Percentiles rank a stretch among this genome's conserved stretches.
Conservation (phyloP, 2,329 filamentous ascomycete genomes). For the Emergomyces pasteurianus region DNA sequence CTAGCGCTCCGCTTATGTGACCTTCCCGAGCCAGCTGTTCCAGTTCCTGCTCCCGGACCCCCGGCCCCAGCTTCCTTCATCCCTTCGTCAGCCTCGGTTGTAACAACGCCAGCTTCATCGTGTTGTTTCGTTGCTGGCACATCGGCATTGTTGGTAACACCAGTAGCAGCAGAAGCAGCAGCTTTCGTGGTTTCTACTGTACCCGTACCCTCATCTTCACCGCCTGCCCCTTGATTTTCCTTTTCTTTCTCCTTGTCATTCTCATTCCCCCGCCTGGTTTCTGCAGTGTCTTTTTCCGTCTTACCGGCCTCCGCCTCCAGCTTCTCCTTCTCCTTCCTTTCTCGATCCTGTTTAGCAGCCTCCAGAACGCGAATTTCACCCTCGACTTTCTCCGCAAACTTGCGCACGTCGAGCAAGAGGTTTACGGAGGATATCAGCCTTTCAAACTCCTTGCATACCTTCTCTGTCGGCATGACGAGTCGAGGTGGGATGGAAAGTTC, state of each 20-base stretch:
- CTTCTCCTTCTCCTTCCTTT: constrained; percentile 23
- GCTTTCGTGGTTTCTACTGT: neutral
- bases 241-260: constrained; percentile 13
- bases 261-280: constrained; percentile 26
- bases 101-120: neutral
- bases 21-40: constrained; percentile 6
- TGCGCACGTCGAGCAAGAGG: constrained; percentile 35
- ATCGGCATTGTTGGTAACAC: neutral
- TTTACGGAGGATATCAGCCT: constrained; percentile 37
- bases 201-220: neutral
- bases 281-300: constrained; percentile 9
- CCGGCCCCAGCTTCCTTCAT: neutral
- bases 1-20: constrained; percentile 70
- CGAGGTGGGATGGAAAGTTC: constrained; percentile 37
- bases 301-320: constrained; percentile 16
- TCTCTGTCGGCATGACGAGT: constrained; percentile 39
- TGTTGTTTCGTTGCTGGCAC: neutral
- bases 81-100: neutral
- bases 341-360: constrained; percentile 29
- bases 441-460: constrained; percentile 39
- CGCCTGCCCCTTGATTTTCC: neutral
- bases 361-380: constrained; percentile 37
- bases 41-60: constrained; percentile 8
- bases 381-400: constrained; percentile 37
- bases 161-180: neutral